Evolutionary conservation across 371 early-diverging fungal genomes (phyloP).

Genomic region (Mortierella sp.): DNA sequence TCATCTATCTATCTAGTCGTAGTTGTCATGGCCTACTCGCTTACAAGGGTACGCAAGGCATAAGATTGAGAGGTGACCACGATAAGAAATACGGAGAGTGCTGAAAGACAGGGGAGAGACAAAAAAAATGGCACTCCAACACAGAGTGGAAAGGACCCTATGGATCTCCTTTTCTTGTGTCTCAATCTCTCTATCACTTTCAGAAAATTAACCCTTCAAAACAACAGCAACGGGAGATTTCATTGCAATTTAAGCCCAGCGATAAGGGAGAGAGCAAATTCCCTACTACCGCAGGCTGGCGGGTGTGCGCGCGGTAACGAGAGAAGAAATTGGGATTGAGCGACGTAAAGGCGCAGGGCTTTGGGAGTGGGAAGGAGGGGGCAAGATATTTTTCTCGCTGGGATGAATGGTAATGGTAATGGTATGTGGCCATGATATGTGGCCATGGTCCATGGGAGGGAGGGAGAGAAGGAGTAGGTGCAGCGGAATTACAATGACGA

Average conservation of each 20-base stretch:
- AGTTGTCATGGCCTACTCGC: neutral
- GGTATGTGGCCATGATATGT: neutral
- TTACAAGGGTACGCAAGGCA: neutral
- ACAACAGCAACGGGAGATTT: neutral
- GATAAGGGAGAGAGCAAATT: neutral
- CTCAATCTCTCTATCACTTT: neutral
- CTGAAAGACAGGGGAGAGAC: neutral
- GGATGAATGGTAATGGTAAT: neutral
- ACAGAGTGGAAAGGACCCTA: neutral
- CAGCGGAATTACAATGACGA: slow-evolving; percentile 13
- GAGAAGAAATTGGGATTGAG: neutral
- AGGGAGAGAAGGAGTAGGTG: neutral
- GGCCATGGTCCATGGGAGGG: neutral
- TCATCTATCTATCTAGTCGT: neutral
- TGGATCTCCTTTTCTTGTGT: neutral
- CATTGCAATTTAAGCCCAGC: slow-evolving; percentile 5
- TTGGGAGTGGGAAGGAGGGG: neutral
- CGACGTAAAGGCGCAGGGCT: slow-evolving; percentile 6
- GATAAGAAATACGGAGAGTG: no score
- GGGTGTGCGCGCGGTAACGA: neutral
- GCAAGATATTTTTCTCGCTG: neutral
- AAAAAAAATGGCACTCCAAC: neutral
- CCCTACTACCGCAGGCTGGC: neutral
- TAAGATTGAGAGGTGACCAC: neutral
- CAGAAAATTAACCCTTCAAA: neutral